phyloP scores from a whole-genome alignment of 2,329 filamentous ascomycete genomes.

The Ophiosphaerella korrae region DNA sequence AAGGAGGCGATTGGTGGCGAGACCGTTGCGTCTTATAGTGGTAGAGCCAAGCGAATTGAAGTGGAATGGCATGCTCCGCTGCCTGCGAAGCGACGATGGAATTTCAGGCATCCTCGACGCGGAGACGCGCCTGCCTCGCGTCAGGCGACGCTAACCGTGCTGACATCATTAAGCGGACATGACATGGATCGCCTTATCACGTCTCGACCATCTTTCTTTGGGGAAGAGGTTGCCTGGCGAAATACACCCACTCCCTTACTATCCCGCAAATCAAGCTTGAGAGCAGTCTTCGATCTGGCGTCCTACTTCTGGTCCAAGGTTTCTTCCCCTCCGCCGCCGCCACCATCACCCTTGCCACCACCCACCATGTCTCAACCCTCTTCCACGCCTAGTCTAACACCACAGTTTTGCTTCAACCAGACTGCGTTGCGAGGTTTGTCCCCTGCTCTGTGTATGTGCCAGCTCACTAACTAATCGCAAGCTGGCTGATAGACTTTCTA shows the following conservation, averaged over 20 bases:
- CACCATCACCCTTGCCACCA: conserved; percentile 9
- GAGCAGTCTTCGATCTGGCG: conserved; percentile 26
- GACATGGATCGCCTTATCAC: background rate
- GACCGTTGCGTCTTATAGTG: conserved; percentile 7
- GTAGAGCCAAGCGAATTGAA: conserved; percentile 32
- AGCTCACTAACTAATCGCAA: conserved; percentile 44
- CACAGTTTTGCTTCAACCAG: conserved; percentile 59
- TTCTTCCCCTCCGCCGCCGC: conserved; percentile 9
- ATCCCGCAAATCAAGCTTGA: background rate
- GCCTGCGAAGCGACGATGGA: conserved; percentile 19
- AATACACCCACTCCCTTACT: background rate
- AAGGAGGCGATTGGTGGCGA: background rate
- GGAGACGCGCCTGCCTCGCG: conserved; percentile 34
- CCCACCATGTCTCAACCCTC: conserved; percentile 50
- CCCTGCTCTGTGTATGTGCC: conserved; percentile 5
- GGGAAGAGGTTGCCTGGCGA: conserved; percentile 1
- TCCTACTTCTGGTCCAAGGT: conserved; percentile 37
- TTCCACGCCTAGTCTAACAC: conserved; percentile 49
- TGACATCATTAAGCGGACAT: conserved; percentile 39
- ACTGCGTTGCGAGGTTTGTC: conserved; percentile 54
- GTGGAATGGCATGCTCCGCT: conserved; percentile 38
- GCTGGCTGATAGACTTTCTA: conserved; percentile 74
- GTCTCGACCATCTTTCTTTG: conserved; percentile 12
- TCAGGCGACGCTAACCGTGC: conserved; percentile 27
- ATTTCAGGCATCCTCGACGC: conserved; percentile 26